Conservation (phyloP, 1,139 yeast species). For the Blastobotrys arbuscula region DNA sequence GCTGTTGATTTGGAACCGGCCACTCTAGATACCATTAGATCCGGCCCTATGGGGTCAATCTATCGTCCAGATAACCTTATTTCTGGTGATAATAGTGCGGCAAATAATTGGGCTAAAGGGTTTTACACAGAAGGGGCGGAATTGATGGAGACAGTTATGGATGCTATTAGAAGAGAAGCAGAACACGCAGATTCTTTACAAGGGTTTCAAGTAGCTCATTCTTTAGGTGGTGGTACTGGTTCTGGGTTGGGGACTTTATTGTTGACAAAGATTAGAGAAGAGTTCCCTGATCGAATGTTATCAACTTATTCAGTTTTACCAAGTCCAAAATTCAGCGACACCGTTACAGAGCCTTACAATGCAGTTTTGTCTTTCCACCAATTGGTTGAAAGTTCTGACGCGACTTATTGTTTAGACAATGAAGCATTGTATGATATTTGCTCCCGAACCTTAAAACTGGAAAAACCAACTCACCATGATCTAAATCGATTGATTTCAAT, state of each 20-base stretch:
- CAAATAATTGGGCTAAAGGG: conserved; percentile 48
- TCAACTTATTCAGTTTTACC: conserved; percentile 44
- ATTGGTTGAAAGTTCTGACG: conserved; percentile 41
- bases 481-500: conserved; percentile 40
- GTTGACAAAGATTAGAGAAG: conserved; percentile 39
- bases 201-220: conserved; percentile 45
- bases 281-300: conserved; percentile 43
- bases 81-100: conserved; percentile 42
- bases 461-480: conserved; percentile 39
- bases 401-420: conserved; percentile 43
- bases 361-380: conserved; percentile 41
- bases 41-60: conserved; percentile 39
- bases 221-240: conserved; percentile 46
- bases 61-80: conserved; percentile 44
- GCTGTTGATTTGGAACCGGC: conserved; percentile 45
- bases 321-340: conserved; percentile 41
- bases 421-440: conserved; percentile 44
- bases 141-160: conserved; percentile 42
- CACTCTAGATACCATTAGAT: conserved; percentile 40
- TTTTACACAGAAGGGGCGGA: conserved; percentile 46
- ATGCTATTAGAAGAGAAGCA: conserved; percentile 43
- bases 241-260: conserved; percentile 43
- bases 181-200: conserved; percentile 41
- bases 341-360: conserved; percentile 43
- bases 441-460: conserved; percentile 37